Conservation (phyloP, 306 rosid species). For the Biancaea sappan region DNA sequence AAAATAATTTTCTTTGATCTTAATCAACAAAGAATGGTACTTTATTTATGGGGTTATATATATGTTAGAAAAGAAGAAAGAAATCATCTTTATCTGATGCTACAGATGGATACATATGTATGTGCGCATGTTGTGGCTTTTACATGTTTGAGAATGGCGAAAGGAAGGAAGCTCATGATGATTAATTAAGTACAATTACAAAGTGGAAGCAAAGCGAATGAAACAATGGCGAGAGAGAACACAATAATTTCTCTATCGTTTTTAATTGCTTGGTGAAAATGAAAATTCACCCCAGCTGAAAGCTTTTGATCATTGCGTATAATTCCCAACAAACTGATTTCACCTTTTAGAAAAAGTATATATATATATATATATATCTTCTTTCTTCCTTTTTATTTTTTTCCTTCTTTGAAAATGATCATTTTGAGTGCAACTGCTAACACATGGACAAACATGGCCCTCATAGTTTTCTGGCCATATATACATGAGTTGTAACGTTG, state of each 20-base stretch:
- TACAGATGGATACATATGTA: background rate
- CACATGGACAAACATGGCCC: background rate
- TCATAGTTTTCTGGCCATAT: constrained; percentile 16
- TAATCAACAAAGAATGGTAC: constrained; percentile 22
- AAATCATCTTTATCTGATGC: constrained; percentile 12
- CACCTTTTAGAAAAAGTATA: constrained; percentile 39
- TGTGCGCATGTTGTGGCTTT: constrained; percentile 35
- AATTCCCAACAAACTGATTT: constrained; percentile 36
- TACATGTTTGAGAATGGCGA: constrained; percentile 18
- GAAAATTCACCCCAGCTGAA: constrained; percentile 36
- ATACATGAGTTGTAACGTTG: background rate
- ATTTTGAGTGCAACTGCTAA: background rate
- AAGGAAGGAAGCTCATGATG: constrained; percentile 7
- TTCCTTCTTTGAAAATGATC: background rate
- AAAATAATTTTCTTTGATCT: constrained; percentile 9
- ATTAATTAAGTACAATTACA: background rate
- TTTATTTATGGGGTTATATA: background rate
- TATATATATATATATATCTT: too few species aligned
- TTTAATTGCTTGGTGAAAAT: constrained; percentile 22
- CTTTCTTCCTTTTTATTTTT: background rate
- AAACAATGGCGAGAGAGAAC: constrained; percentile 34
- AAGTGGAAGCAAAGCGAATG: constrained; percentile 44
- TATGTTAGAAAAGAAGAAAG: constrained; percentile 20
- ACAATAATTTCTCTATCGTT: constrained; percentile 22
- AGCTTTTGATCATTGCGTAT: constrained; percentile 44